These are phyloP conservation scores for Leucoagaricus sp. DNA, from an alignment of 1,284 basidiomycete genomes.

Conservation along the genomic window DNA sequence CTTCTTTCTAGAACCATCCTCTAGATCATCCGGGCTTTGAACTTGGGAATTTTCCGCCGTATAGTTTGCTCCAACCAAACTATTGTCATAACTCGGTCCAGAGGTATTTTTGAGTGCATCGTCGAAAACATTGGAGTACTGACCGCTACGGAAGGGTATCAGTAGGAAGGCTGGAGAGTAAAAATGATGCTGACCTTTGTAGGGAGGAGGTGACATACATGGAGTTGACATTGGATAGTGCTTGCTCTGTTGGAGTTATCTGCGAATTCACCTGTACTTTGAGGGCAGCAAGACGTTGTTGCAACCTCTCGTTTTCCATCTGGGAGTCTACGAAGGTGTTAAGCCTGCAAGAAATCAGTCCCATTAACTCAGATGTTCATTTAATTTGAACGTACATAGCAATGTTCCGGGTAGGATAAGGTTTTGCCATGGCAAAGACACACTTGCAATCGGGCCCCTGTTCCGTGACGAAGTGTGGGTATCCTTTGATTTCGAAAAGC, in stretches of 20 bases:
- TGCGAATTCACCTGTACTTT: slow-evolving; percentile 23
- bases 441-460: slow-evolving; percentile 45
- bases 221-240: slow-evolving; percentile 20
- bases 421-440: slow-evolving; percentile 74
- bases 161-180: neutral
- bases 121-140: neutral
- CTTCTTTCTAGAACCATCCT: slow-evolving; percentile 44
- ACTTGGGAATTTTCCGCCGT: slow-evolving; percentile 9
- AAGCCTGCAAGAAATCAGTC: slow-evolving; percentile 46
- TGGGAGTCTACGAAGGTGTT: slow-evolving; percentile 80
- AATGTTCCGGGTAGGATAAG: slow-evolving; percentile 72
- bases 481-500: slow-evolving; percentile 75
- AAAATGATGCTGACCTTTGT: slow-evolving; percentile 12
- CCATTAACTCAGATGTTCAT: neutral
- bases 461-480: slow-evolving; percentile 55
- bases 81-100: neutral
- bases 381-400: slow-evolving; percentile 56
- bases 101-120: slow-evolving; percentile 11
- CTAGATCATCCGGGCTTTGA: slow-evolving; percentile 29
- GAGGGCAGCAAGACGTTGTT: slow-evolving; percentile 50
- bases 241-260: slow-evolving; percentile 1
- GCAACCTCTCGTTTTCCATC: slow-evolving; percentile 73
- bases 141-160: neutral
- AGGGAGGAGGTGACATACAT: slow-evolving; percentile 39
- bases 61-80: neutral